phyloP scores from a whole-genome alignment of 2,329 filamentous ascomycete species.

The Chaetothyriales sp. region DNA sequence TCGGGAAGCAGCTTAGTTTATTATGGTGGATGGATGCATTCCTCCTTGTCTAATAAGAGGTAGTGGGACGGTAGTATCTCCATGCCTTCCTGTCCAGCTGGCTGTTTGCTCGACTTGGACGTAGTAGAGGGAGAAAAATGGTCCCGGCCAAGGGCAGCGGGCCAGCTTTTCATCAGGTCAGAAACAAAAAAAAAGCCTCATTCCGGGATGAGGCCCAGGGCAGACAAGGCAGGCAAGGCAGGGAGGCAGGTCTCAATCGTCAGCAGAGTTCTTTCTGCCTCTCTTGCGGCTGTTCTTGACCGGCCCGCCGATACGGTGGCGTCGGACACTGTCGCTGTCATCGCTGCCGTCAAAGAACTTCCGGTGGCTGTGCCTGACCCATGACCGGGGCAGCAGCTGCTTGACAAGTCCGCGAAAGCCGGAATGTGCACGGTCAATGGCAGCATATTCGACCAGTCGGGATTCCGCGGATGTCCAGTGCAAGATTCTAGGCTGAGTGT shows the following conservation, averaged over 20 bases:
- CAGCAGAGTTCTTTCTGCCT: neutral
- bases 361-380: neutral
- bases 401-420: neutral
- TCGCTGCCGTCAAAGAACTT: neutral
- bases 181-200: neutral
- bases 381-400: neutral
- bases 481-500: neutral
- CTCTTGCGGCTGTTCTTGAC: neutral
- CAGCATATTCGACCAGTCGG: neutral
- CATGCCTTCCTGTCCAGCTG: neutral
- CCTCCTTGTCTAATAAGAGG: neutral
- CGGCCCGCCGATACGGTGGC: neutral
- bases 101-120: neutral
- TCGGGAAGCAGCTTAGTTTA: neutral
- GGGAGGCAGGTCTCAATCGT: neutral
- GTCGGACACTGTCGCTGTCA: neutral
- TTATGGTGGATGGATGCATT: neutral
- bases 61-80: neutral
- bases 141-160: too few relatives aligned
- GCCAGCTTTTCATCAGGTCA: neutral
- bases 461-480: neutral
- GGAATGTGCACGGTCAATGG: neutral
- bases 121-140: too few relatives aligned
- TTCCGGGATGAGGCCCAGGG: neutral
- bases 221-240: too few relatives aligned